Evolutionary conservation across 441 rosid genomes (phyloP).

Genomic region (Metrosideros polymorpha): DNA sequence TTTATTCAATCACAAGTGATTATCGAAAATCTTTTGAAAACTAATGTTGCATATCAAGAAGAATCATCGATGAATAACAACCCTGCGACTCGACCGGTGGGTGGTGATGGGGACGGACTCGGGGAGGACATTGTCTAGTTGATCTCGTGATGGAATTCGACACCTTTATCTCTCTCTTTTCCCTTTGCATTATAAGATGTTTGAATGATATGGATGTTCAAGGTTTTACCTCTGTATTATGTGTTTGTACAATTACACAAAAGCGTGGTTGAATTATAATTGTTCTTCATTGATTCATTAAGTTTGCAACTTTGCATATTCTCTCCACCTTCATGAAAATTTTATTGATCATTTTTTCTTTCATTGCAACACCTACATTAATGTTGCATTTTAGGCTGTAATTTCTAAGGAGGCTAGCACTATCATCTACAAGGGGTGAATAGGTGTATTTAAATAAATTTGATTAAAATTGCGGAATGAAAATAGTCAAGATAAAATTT

Average conservation of each 20-base stretch:
- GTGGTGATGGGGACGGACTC: fast-evolving
- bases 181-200: not conserved
- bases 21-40: not conserved
- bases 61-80: not conserved
- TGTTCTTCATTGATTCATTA: not conserved
- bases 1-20: not conserved
- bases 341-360: too few relatives aligned
- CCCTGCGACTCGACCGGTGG: not conserved
- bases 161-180: not conserved
- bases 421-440: too few relatives aligned
- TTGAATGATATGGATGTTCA: fast-evolving
- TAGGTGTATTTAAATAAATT: too few relatives aligned
- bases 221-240: not conserved
- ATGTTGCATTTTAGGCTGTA: too few relatives aligned
- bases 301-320: not conserved
- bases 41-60: not conserved
- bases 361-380: too few relatives aligned
- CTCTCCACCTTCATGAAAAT: not conserved
- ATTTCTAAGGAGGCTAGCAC: too few relatives aligned
- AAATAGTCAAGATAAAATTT: too few relatives aligned
- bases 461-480: too few relatives aligned
- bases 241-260: not conserved
- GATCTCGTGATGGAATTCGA: not conserved
- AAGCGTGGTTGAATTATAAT: too few relatives aligned
- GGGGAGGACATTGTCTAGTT: not conserved